Conservation (phyloP, 345 rosid species). For the Carallia brachiata region DNA sequence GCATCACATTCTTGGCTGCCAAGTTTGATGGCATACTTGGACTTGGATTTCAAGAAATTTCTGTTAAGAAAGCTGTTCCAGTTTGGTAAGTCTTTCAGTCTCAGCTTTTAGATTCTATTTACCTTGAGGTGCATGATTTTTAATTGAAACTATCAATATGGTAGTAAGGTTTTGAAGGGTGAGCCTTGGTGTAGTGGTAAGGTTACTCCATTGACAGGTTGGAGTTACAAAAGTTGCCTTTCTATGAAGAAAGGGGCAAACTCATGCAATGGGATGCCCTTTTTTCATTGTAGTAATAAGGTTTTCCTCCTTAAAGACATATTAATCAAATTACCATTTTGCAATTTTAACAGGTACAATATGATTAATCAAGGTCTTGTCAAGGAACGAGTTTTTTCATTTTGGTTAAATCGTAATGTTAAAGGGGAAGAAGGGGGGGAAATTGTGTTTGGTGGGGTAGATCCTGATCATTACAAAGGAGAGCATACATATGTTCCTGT, state of each 20-base stretch:
- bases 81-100: slow-evolving; percentile 22
- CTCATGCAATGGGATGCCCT: too few relatives aligned
- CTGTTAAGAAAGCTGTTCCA: slow-evolving; percentile 29
- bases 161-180: neutral
- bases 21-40: slow-evolving; percentile 39
- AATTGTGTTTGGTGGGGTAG: slow-evolving; percentile 35
- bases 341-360: slow-evolving; percentile 22
- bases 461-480: slow-evolving; percentile 33
- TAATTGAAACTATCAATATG: neutral
- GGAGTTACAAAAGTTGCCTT: too few relatives aligned
- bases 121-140: neutral
- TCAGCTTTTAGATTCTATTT: neutral
- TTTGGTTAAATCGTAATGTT: slow-evolving; percentile 33
- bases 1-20: slow-evolving; percentile 28
- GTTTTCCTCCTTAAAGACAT: too few relatives aligned
- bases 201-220: too few relatives aligned
- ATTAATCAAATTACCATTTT: neutral
- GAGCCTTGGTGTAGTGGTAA: too few relatives aligned
- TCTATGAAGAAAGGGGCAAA: too few relatives aligned
- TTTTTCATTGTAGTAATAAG: too few relatives aligned
- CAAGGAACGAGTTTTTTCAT: slow-evolving; percentile 25
- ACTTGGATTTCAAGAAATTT: slow-evolving; percentile 35
- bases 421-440: slow-evolving; percentile 36
- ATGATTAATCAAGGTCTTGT: slow-evolving; percentile 33
- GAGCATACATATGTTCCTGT: slow-evolving; percentile 34